phyloP scores from a whole-genome alignment of 2,329 filamentous ascomycete genomes.

The Gyromitra esculenta region DNA sequence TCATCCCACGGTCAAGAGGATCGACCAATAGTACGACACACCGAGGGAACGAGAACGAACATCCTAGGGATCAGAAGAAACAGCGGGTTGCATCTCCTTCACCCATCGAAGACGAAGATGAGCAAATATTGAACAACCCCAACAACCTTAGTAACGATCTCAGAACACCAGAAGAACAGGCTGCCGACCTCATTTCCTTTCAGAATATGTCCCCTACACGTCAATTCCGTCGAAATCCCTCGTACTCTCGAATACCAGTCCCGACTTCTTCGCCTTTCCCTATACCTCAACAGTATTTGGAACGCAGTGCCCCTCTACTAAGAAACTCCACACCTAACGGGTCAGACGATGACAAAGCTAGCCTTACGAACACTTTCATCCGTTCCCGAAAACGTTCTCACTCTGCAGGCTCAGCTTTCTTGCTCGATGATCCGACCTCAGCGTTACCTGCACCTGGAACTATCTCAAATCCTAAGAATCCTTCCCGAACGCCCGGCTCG shows the following conservation, averaged over 20 bases:
- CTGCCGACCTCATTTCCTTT: slow-evolving; percentile 69
- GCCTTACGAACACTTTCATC: slow-evolving; percentile 39
- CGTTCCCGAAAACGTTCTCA: slow-evolving; percentile 54
- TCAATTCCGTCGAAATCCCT: slow-evolving; percentile 50
- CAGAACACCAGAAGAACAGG: slow-evolving; percentile 76
- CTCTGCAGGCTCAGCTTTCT: slow-evolving; percentile 51
- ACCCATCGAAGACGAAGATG: slow-evolving; percentile 57
- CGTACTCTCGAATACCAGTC: slow-evolving; percentile 81
- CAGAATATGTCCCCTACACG: slow-evolving; percentile 65
- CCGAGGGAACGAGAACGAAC: slow-evolving; percentile 59
- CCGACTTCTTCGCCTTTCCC: slow-evolving; percentile 81
- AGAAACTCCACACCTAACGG: slow-evolving; percentile 61
- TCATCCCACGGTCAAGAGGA: slow-evolving; percentile 67
- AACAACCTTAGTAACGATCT: slow-evolving; percentile 74
- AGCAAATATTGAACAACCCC: slow-evolving; percentile 60
- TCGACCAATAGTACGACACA: slow-evolving; percentile 57
- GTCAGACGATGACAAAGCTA: slow-evolving; percentile 56
- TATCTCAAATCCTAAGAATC: slow-evolving; percentile 48
- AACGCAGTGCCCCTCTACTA: slow-evolving; percentile 75
- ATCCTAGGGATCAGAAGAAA: slow-evolving; percentile 53
- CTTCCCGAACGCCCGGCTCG: slow-evolving; percentile 37
- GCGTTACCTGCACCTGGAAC: slow-evolving; percentile 31
- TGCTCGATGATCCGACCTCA: slow-evolving; percentile 50
- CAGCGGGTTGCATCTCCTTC: slow-evolving; percentile 59
- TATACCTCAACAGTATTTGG: slow-evolving; percentile 75